Evolutionary conservation across 2,329 filamentous ascomycete species (phyloP).

Genomic region (Talaromyces marneffei): DNA sequence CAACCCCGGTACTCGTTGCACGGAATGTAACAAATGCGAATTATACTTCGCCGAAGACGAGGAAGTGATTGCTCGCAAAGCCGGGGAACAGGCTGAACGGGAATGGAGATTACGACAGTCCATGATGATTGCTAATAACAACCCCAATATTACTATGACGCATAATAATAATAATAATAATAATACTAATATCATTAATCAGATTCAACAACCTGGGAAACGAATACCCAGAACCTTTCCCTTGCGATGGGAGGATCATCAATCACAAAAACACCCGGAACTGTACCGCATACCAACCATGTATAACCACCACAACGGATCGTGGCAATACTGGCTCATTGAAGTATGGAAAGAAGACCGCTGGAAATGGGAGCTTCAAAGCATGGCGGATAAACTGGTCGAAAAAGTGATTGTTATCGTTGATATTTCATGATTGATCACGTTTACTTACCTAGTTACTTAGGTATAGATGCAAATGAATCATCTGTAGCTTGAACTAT

Average conservation of each 20-base stretch:
- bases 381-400: slow-evolving; percentile 36
- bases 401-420: slow-evolving; percentile 35
- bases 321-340: slow-evolving; percentile 31
- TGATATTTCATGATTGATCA: slow-evolving; percentile 3
- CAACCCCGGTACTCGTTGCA: slow-evolving; percentile 67
- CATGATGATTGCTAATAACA: slow-evolving; percentile 18
- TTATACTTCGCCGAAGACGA: slow-evolving; percentile 67
- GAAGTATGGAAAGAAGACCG: slow-evolving; percentile 35
- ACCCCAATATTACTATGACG: slow-evolving; percentile 21
- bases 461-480: not conserved
- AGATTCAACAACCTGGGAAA: not conserved
- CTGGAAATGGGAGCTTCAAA: slow-evolving; percentile 40
- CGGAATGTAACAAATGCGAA: slow-evolving; percentile 74
- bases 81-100: slow-evolving; percentile 65
- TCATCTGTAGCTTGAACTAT: not conserved
- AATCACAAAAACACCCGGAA: slow-evolving; percentile 1
- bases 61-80: slow-evolving; percentile 60
- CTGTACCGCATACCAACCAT: slow-evolving; percentile 2
- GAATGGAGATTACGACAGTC: slow-evolving; percentile 65
- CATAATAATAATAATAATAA: slow-evolving; percentile 19
- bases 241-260: not conserved
- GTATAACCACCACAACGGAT: slow-evolving; percentile 4
- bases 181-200: not conserved
- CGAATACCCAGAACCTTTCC: not conserved
- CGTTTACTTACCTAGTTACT: not conserved